These are phyloP conservation scores for Clonostachys byssicola DNA, from an alignment of 2,329 filamentous ascomycete genomes.

Conservation along the genomic window DNA sequence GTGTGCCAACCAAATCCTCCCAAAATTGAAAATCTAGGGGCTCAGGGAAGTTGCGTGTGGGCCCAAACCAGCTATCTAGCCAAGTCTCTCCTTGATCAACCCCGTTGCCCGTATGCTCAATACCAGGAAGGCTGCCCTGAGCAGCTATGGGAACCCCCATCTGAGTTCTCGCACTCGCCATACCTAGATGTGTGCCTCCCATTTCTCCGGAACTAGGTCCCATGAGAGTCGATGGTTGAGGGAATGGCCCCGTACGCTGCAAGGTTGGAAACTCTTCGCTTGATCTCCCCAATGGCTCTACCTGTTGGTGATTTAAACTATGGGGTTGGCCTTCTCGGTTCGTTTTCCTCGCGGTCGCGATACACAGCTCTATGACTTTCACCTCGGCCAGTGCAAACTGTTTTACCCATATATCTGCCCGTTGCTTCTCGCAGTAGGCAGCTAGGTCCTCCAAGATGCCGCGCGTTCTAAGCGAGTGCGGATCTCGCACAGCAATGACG, in stretches of 20 bases:
- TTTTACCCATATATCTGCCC: slow-evolving; percentile 31
- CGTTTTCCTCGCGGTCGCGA: slow-evolving; percentile 6
- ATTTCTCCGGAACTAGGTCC: too few species aligned
- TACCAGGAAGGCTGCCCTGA: too few species aligned
- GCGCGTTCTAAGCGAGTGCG: slow-evolving; percentile 6
- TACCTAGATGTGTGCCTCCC: too few species aligned
- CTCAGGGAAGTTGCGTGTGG: slow-evolving; percentile 12
- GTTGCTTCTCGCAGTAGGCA: slow-evolving; percentile 33
- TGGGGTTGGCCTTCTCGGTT: too few species aligned
- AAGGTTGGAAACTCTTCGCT: too few species aligned
- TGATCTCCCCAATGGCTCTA: too few species aligned
- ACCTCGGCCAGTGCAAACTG: slow-evolving; percentile 33
- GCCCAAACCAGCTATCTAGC: slow-evolving; percentile 10
- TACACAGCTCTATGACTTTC: slow-evolving; percentile 34
- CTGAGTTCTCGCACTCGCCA: too few species aligned
- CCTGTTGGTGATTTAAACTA: too few species aligned
- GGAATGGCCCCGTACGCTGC: too few species aligned
- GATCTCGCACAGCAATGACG: slow-evolving; percentile 19
- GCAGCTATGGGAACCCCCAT: too few species aligned
- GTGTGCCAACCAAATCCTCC: slow-evolving; percentile 10
- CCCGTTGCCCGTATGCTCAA: neutral
- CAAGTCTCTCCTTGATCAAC: slow-evolving; percentile 2
- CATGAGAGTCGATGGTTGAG: neutral
- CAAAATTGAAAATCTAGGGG: slow-evolving; percentile 13
- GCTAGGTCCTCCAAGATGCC: slow-evolving; percentile 27